phyloP scores from a whole-genome alignment of 2,329 filamentous ascomycete genomes.

The Alternaria alternata region DNA sequence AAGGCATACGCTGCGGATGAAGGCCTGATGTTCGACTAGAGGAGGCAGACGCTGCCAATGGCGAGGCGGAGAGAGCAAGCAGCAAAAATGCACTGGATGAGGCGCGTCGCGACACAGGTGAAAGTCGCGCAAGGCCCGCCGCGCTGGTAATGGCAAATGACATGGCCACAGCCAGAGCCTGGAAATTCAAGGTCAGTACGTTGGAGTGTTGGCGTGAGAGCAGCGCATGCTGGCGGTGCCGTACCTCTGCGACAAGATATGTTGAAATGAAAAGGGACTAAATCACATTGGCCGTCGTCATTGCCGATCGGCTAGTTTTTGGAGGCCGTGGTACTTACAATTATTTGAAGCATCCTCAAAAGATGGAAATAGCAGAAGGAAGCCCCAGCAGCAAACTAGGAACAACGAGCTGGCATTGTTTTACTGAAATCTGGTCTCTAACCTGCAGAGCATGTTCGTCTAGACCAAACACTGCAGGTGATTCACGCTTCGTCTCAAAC shows the following conservation, averaged over 20 bases:
- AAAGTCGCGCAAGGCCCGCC: constrained; percentile 31
- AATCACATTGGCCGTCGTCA: constrained; percentile 40
- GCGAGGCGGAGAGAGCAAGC: constrained; percentile 42
- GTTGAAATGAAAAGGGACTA: constrained; percentile 35
- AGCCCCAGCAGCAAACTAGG: neutral
- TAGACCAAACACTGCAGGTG: constrained; percentile 20
- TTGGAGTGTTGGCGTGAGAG: constrained; percentile 7
- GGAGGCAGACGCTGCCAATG: constrained; percentile 34
- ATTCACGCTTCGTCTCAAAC: constrained; percentile 21
- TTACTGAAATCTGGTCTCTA: constrained; percentile 21
- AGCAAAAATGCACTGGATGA: constrained; percentile 41
- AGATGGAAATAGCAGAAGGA: neutral
- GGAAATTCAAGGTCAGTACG: constrained; percentile 31
- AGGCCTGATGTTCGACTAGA: constrained; percentile 27
- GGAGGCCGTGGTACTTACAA: constrained; percentile 32
- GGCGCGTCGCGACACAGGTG: constrained; percentile 32
- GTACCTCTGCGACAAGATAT: constrained; percentile 35
- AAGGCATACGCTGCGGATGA: constrained; percentile 24
- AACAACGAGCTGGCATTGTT: neutral
- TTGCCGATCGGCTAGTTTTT: constrained; percentile 42
- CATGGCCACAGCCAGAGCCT: constrained; percentile 51
- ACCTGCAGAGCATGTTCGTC: constrained; percentile 6
- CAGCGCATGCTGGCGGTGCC: constrained; percentile 30
- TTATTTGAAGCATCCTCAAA: constrained; percentile 27
- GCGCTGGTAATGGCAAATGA: constrained; percentile 45